Evolutionary conservation across 192 early-diverging fungal species (phyloP).

Genomic region (Umbelopsis sp.): DNA sequence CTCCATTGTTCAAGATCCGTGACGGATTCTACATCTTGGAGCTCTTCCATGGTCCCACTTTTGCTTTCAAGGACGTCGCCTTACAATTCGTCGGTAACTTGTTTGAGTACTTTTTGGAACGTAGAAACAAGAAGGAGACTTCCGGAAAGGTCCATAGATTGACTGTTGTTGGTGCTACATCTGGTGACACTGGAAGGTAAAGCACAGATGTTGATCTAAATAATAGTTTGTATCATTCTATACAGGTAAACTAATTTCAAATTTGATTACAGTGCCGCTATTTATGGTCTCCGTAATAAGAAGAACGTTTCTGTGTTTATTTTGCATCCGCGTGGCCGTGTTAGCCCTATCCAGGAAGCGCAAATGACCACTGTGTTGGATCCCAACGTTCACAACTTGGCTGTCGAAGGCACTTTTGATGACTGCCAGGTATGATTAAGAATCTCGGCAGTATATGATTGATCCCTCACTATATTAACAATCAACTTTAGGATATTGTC

Average conservation of each 20-base stretch:
- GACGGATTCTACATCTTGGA: conserved; percentile 79
- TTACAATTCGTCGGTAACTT: conserved; percentile 96
- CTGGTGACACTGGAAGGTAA: conserved; percentile 91
- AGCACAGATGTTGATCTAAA: background rate
- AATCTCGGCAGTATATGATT: too few species aligned
- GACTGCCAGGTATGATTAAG: conserved; percentile 75
- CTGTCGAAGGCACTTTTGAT: conserved; percentile 95
- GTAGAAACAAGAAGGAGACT: conserved; percentile 62
- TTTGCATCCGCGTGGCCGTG: conserved; percentile 85
- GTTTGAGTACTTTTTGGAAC: conserved; percentile 95
- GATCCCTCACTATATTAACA: too few species aligned
- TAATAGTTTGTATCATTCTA: too few species aligned
- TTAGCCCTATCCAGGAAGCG: conserved; percentile 94
- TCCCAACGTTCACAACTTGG: conserved; percentile 89
- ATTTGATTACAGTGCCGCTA: conserved; percentile 78
- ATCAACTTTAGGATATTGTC: conserved; percentile 67
- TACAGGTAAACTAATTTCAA: too few species aligned
- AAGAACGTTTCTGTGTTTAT: conserved; percentile 93
- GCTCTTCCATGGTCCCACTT: conserved; percentile 96
- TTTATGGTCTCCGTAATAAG: conserved; percentile 94
- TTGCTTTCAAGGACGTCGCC: conserved; percentile 99
- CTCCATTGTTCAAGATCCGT: conserved; percentile 72
- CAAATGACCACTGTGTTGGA: conserved; percentile 98
- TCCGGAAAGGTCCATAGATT: conserved; percentile 56
- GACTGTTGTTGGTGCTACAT: conserved; percentile 94